phyloP scores from a whole-genome alignment of 2,329 filamentous ascomycete genomes.

The Diaporthe aspalathi region DNA sequence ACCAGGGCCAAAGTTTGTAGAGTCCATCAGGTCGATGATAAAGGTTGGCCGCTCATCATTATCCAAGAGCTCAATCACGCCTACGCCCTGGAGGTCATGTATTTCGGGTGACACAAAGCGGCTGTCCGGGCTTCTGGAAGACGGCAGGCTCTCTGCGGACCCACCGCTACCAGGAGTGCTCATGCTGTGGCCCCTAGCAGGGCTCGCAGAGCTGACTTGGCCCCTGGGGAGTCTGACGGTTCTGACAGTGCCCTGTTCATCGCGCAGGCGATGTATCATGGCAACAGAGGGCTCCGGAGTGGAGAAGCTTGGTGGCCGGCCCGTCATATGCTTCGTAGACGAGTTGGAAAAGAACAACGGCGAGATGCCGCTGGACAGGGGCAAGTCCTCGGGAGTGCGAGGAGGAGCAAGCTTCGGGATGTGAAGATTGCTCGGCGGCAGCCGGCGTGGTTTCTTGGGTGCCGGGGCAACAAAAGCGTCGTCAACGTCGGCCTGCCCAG shows the following conservation, averaged over 20 bases:
- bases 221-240: conserved; percentile 67
- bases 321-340: conserved; percentile 49
- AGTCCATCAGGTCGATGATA: conserved; percentile 74
- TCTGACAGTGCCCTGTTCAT: conserved; percentile 60
- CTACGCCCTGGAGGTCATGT: conserved; percentile 71
- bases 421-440: conserved; percentile 58
- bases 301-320: conserved; percentile 53
- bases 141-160: conserved; percentile 65
- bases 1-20: conserved; percentile 63
- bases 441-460: conserved; percentile 61
- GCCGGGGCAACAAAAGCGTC: conserved; percentile 35
- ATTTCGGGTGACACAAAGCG: conserved; percentile 60
- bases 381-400: conserved; percentile 39
- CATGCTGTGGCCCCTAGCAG: conserved; percentile 54
- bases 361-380: conserved; percentile 49
- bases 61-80: conserved; percentile 79
- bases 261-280: conserved; percentile 60
- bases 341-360: conserved; percentile 65
- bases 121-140: conserved; percentile 64
- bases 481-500: conserved; percentile 43
- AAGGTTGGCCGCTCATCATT: conserved; percentile 82
- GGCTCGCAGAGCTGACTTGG: conserved; percentile 60
- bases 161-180: conserved; percentile 65
- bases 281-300: conserved; percentile 56
- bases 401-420: conserved; percentile 48